Percentiles rank a stretch among this genome's conserved stretches.
phyloP scores from a whole-genome alignment of 176 grass and related monocot species.

The Musa beccarii region DNA sequence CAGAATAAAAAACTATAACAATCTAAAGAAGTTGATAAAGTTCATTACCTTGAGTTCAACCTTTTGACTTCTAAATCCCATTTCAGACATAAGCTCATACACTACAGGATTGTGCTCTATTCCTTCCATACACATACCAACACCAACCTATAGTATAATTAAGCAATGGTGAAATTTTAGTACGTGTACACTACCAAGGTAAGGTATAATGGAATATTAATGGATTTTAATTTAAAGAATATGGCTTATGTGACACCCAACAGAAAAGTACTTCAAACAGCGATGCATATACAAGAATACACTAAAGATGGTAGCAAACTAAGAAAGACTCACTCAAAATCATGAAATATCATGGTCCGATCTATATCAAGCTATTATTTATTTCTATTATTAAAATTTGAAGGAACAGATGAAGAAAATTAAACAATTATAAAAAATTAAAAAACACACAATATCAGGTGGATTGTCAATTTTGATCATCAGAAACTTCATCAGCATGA shows the following conservation, averaged over 20 bases:
- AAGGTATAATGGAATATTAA: too few relatives aligned
- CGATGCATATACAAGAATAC: neutral
- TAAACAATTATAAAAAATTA: neutral
- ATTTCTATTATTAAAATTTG: neutral
- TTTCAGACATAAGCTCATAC: constrained; percentile 98
- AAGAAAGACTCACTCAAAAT: neutral
- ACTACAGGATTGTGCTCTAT: constrained; percentile 98
- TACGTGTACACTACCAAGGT: neutral
- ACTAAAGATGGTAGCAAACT: neutral
- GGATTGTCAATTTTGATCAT: neutral
- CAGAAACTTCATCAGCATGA: neutral
- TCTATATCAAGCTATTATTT: neutral
- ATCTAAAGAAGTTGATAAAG: neutral
- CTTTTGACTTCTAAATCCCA: constrained; percentile 72
- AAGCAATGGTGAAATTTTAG: neutral
- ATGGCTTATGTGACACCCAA: neutral
- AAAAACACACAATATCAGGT: neutral
- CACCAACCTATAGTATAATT: constrained; percentile 51
- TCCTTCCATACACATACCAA: constrained; percentile 99
- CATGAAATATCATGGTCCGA: neutral
- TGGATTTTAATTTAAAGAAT: too few relatives aligned
- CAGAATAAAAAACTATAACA: neutral
- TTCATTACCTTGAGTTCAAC: constrained; percentile 68
- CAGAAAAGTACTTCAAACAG: neutral
- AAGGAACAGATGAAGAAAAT: neutral